Base-by-base conservation (phyloP, 768 basidiomycete genomes). In the Xerocomellus amylosporus region DNA sequence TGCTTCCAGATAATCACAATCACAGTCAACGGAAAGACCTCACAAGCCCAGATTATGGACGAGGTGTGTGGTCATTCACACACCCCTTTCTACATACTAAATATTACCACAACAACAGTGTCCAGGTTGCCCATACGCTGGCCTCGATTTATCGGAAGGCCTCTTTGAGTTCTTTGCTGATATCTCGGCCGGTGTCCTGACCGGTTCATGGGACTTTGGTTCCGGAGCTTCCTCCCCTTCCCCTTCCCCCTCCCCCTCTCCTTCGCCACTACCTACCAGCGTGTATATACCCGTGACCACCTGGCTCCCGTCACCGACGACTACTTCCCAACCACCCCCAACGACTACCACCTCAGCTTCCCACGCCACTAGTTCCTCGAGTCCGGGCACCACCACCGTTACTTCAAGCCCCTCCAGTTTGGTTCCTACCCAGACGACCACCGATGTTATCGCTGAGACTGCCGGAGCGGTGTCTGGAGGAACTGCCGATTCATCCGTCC, bases 1-100 rank as follows among this genome's bases (percentile, higher is more conserved):
- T 92, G 90, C 64, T 80, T 73, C 68, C 73, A 85, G 71, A 69
- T 54, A 51, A 85, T 93, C 61, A 82, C 78, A 22, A 85, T 93
- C 61, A 73, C 74, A 3, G 80, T 73, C 65, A 74, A 76, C 38
- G 89, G 88, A 44, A 82, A 82, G 67, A 74, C 80, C 5, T 67
- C 79, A 0, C 62, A 63, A 37, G 90, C 90, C 8, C 76, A 74
- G 7, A 81, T 92, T 58, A 74, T 73, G 59, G 90, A 93, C 57
- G 71, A 78, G 73, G 87, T 85, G 39, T 28, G 64, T 57, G 5
- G 45, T 51, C 46, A 49, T 31, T 52, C 46, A 10, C 41, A 7
- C 20, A 24, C 3, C 8, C 12, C 7, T 36, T 49, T 28, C 20
- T 41, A 8, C 13, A 8, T 26, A 40, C 42, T 8, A 31, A 49